Conservation (phyloP, 176 grass and related monocot genomes). For the Carex scoparia region DNA sequence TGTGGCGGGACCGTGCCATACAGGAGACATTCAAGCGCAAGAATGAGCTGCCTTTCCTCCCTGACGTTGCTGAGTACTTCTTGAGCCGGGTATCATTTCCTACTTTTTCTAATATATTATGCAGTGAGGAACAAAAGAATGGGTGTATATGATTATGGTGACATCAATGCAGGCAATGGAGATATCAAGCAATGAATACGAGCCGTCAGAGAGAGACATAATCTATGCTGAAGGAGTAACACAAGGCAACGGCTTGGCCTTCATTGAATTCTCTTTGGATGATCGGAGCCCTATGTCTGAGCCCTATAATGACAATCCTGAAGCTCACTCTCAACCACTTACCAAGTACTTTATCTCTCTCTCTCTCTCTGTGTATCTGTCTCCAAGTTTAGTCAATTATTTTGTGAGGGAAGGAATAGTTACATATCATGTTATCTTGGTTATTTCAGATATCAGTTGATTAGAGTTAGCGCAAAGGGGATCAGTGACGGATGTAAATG, state of each 20-base stretch:
- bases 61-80: conserved; percentile 85
- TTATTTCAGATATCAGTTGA: conserved; percentile 72
- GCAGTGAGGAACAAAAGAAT: neutral
- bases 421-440: neutral
- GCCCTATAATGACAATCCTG: conserved; percentile 57
- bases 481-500: conserved; percentile 90
- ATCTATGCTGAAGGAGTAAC: conserved; percentile 91
- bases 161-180: conserved; percentile 70
- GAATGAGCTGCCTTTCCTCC: conserved; percentile 82
- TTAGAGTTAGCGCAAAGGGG: conserved; percentile 74
- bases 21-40: conserved; percentile 95
- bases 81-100: conserved; percentile 61
- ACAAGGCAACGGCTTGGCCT: conserved; percentile 89
- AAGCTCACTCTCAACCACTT: conserved; percentile 50
- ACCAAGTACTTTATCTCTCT: conserved; percentile 50
- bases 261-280: conserved; percentile 80
- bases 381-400: neutral
- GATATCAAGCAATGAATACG: conserved; percentile 96
- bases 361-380: neutral
- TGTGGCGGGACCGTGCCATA: conserved; percentile 90
- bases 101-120: neutral
- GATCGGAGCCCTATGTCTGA: conserved; percentile 85
- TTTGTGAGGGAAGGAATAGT: neutral
- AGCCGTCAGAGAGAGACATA: conserved; percentile 89
- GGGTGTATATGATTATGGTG: conserved; percentile 11